phyloP scores from a whole-genome alignment of 352 stramenopile genomes.

The Globisporangium emineosum region DNA sequence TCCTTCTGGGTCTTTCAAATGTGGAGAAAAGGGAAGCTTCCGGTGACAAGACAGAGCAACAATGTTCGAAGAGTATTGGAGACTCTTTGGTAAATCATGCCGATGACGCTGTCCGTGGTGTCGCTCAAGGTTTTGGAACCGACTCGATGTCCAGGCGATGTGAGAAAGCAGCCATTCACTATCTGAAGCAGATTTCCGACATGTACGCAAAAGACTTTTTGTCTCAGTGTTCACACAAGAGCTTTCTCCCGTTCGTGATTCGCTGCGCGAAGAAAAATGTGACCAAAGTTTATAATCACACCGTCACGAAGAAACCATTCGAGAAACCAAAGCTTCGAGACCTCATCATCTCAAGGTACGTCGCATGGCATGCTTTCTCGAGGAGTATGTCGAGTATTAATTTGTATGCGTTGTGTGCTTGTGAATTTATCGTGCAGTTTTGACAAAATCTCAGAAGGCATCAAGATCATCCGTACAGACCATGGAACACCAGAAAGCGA shows the following conservation, averaged over 20 bases:
- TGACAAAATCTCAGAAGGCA: slow-evolving; percentile 13
- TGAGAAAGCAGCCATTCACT: slow-evolving; percentile 24
- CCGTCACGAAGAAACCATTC: slow-evolving; percentile 22
- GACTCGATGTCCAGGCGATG: slow-evolving; percentile 21
- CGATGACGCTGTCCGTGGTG: slow-evolving; percentile 1
- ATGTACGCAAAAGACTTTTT: not conserved
- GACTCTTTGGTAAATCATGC: slow-evolving; percentile 2
- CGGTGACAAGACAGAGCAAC: slow-evolving; percentile 1
- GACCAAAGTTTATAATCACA: slow-evolving; percentile 42
- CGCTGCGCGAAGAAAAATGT: slow-evolving; percentile 43
- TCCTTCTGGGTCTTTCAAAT: slow-evolving; percentile 8
- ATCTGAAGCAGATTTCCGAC: slow-evolving; percentile 33
- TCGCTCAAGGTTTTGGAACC: slow-evolving; percentile 6
- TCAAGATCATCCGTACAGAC: not conserved
- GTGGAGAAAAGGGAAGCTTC: not conserved
- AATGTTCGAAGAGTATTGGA: not conserved
- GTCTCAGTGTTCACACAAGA: slow-evolving; percentile 10
- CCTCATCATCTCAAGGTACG: slow-evolving; percentile 40
- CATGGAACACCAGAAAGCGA: slow-evolving; percentile 4
- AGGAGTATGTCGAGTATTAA: not conserved
- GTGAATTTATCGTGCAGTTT: slow-evolving; percentile 29
- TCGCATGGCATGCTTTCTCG: not conserved
- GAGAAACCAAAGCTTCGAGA: slow-evolving; percentile 24
- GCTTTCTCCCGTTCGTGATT: slow-evolving; percentile 32
- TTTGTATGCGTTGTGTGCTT: slow-evolving; percentile 8